phyloP scores from a whole-genome alignment of 225 moss, liverwort and hornwort genomes.

The Thuidium tamariscinum region DNA sequence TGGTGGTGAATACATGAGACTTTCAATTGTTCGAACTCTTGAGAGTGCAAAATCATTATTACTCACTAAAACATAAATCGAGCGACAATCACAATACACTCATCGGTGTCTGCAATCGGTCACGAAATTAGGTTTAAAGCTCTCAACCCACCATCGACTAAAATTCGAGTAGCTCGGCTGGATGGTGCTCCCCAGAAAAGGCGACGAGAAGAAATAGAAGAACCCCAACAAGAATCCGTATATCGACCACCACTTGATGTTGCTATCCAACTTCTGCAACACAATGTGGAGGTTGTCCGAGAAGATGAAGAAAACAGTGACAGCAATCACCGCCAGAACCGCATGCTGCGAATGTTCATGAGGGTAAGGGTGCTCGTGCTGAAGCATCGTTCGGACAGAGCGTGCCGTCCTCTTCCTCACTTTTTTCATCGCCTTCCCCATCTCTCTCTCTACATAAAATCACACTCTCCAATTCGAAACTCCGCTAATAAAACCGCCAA shows the following conservation, averaged over 20 bases:
- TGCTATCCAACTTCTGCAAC: conserved; percentile 84
- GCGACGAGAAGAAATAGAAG: conserved; percentile 97
- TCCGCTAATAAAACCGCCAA: background rate
- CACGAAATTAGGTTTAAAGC: background rate
- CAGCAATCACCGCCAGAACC: conserved; percentile 76
- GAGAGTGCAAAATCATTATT: background rate
- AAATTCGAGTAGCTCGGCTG: conserved; percentile 99
- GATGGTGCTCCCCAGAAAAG: conserved; percentile 84
- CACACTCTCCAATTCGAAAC: background rate
- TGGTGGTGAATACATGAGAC: background rate
- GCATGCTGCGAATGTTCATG: conserved; percentile 99
- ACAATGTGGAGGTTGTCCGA: conserved; percentile 94
- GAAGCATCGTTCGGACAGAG: conserved; percentile 61
- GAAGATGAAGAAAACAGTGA: conserved; percentile 84
- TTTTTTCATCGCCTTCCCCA: conserved; percentile 39
- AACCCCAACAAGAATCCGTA: conserved; percentile 77
- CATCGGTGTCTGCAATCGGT: background rate
- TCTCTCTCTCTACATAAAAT: background rate
- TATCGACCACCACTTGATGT: conserved; percentile 99
- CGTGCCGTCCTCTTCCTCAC: conserved; percentile 35
- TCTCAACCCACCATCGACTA: conserved; percentile 69
- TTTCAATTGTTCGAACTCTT: background rate
- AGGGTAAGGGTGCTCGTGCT: conserved; percentile 75
- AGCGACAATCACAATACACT: background rate
- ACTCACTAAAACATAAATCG: background rate